Evolutionary conservation across 805 yeast genomes (phyloP), one percentile per base, ranked within the genome.

Genomic region (Kregervanrija fluxuum): DNA sequence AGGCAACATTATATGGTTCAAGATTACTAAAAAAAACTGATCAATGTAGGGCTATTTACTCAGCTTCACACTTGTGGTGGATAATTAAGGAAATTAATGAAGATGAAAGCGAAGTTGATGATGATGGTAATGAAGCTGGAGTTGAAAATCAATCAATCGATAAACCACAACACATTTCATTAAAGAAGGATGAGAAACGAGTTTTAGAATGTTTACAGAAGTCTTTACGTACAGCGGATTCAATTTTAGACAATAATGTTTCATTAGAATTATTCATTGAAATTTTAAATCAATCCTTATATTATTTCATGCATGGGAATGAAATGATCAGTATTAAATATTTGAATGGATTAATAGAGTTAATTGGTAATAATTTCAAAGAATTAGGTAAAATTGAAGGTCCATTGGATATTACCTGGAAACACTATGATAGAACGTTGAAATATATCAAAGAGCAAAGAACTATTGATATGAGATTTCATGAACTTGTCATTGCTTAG

Each of bases 21-120:
- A 87, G 86, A 62, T 70, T 93, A 41, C 71, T 91, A 56, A 88
- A 86, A 62, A 91, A 91, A 61, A 89, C 93, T 33, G 98, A 91
- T 57, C 99, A 93, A 63, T 90, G 97, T 61, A 77, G 97, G 12
- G 82, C 95, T 0, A 95, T 89, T 5, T 87, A 85, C 59, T 65
- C 78, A 42, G 90, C 96, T 37, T 81, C 95, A 1, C 97, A 93
- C 64, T 66, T 93, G 40, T 93, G 96, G 96, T 86, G 95, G 93
- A 84, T 91, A 57, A 79, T 82, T 17, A 89, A 85, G 48, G 73
- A 61, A 37, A 49, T 51, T 31, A 64, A 55, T 32, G 63, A 58
- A 11, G 49, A 41, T 14, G 50, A 41, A 9, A 75, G 68, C 5
- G 75, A 72, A 47, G 69, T 66, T 15, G 67, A 64, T 44, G 76